Evolutionary conservation across 1,284 basidiomycete species (phyloP).

Genomic region (Cutaneotrichosporon arboriforme): DNA sequence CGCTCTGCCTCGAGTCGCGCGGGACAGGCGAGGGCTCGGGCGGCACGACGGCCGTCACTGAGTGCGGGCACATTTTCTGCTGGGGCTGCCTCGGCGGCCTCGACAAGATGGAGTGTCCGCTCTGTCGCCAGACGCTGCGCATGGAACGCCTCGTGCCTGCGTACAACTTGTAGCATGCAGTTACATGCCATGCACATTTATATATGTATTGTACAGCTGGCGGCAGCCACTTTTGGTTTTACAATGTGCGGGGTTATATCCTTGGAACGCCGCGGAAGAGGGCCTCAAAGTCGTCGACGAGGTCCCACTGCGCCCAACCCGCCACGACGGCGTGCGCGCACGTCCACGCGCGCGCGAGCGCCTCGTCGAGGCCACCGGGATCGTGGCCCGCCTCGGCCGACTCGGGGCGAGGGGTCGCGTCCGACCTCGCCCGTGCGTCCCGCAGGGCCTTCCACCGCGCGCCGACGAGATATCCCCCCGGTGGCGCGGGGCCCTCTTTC

Average conservation of each 20-base stretch:
- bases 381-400: slow-evolving; percentile 8
- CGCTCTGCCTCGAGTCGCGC: slow-evolving; percentile 79
- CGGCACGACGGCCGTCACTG: slow-evolving; percentile 65
- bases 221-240: background rate
- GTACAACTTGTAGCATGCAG: slow-evolving; percentile 63
- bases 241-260: background rate
- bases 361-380: slow-evolving; percentile 30
- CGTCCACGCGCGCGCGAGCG: slow-evolving; percentile 64
- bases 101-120: slow-evolving; percentile 75
- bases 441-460: slow-evolving; percentile 14
- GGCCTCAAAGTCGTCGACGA: slow-evolving; percentile 67
- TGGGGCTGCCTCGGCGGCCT: slow-evolving; percentile 93
- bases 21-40: slow-evolving; percentile 53
- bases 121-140: slow-evolving; percentile 73
- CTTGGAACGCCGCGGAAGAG: slow-evolving; percentile 22
- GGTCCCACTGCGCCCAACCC: slow-evolving; percentile 79
- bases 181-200: slow-evolving; percentile 3
- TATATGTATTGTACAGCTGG: slow-evolving; percentile 24
- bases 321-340: slow-evolving; percentile 65
- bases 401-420: slow-evolving; percentile 7
- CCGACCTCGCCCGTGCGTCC: slow-evolving; percentile 7
- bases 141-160: slow-evolving; percentile 70
- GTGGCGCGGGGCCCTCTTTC: background rate
- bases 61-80: slow-evolving; percentile 91
- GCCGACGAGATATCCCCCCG: slow-evolving; percentile 11